phyloP scores from a whole-genome alignment of 495 filamentous ascomycete species.

The Annulohypoxylon stygium region DNA sequence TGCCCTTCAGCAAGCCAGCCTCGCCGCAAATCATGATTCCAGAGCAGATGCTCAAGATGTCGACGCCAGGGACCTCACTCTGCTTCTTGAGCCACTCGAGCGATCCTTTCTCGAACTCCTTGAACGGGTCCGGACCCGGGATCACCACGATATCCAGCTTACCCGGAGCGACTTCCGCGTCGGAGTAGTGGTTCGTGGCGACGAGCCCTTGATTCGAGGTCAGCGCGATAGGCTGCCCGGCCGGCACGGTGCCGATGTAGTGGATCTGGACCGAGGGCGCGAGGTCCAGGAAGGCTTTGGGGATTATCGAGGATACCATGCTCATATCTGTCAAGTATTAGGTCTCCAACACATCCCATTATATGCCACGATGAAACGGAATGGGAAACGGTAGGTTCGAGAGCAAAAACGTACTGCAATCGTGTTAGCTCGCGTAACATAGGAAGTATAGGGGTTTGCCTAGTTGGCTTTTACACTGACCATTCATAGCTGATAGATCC shows the following conservation, averaged over 20 bases:
- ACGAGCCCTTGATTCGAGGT: conserved; percentile 54
- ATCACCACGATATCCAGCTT: conserved; percentile 66
- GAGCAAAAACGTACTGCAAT: conserved; percentile 22
- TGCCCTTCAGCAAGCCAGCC: conserved; percentile 65
- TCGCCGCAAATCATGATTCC: conserved; percentile 63
- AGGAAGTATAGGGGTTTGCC: not conserved
- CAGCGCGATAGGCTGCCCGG: conserved; percentile 48
- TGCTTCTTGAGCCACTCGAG: conserved; percentile 63
- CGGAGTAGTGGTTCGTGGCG: conserved; percentile 57
- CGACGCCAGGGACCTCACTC: conserved; percentile 50
- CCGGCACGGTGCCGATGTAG: conserved; percentile 58
- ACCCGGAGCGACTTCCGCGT: conserved; percentile 61
- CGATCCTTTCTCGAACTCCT: conserved; percentile 51
- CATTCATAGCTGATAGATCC: conserved; percentile 60
- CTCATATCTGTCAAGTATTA: conserved; percentile 47
- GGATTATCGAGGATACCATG: conserved; percentile 44
- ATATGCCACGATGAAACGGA: not conserved
- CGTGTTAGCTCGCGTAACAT: conserved; percentile 17
- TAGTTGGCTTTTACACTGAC: conserved; percentile 13
- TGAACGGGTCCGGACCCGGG: conserved; percentile 64
- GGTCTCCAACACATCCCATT: not conserved
- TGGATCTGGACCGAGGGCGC: conserved; percentile 59
- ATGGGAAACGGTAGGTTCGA: not conserved
- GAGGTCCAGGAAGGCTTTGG: conserved; percentile 53
- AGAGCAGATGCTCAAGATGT: conserved; percentile 69